phyloP scores from a whole-genome alignment of 768 basidiomycete genomes.

The Suillus occidentalis region DNA sequence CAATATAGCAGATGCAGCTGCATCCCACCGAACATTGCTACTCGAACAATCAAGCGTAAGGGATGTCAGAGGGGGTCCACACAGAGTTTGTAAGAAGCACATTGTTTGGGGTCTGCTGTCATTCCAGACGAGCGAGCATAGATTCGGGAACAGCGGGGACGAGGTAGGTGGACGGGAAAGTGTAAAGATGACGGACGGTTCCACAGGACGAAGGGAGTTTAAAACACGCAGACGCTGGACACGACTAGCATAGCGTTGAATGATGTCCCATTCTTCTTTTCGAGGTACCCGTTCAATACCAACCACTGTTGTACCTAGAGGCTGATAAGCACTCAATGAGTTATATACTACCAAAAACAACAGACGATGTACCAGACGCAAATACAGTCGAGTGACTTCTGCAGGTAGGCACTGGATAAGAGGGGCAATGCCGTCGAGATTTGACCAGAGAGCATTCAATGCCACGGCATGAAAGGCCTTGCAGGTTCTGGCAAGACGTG shows the following conservation, averaged over 20 bases:
- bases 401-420: conserved; percentile 25
- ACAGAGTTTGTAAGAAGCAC: neutral
- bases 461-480: conserved; percentile 20
- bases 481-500: conserved; percentile 26
- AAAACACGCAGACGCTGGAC: neutral
- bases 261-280: neutral
- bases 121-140: neutral
- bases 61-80: neutral
- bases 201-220: neutral
- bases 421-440: conserved; percentile 18
- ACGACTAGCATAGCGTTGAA: neutral
- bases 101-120: neutral
- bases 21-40: neutral
- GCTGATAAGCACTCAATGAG: neutral
- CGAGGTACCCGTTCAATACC: neutral
- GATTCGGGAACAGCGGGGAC: neutral
- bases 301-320: neutral
- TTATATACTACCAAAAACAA: neutral
- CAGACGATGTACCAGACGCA: neutral
- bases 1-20: neutral
- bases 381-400: neutral
- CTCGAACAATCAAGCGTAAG: neutral
- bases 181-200: neutral
- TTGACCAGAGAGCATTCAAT: conserved; percentile 27
- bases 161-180: neutral